phyloP scores from a whole-genome alignment of 163 green algal species.

The Smithsoniella earleae region DNA sequence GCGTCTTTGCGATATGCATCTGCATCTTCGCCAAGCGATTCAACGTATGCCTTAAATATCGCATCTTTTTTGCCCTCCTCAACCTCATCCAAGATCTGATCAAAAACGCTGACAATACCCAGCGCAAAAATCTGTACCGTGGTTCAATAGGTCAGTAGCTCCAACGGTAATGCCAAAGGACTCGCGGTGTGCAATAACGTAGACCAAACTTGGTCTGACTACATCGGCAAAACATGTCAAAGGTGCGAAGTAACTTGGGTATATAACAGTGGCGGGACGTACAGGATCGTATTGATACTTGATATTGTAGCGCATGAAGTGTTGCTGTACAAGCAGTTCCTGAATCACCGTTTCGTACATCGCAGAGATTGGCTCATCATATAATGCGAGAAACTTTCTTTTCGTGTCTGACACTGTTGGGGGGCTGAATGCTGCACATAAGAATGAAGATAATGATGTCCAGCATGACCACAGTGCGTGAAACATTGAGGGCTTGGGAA shows the following conservation, averaged over 20 bases:
- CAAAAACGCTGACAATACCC: constrained; percentile 82
- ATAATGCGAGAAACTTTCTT: constrained; percentile 71
- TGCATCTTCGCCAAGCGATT: constrained; percentile 72
- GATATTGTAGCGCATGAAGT: constrained; percentile 81
- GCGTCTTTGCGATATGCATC: constrained; percentile 54
- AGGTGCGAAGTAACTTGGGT: no score
- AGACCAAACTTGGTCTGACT: no score
- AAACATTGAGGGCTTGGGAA: no score
- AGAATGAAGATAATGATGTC: no score
- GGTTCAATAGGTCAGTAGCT: no score
- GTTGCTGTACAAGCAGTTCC: constrained; percentile 93
- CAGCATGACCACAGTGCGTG: no score
- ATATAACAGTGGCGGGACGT: constrained; percentile 22
- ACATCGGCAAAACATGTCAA: no score
- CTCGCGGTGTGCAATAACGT: no score
- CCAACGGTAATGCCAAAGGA: no score
- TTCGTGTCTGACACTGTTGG: constrained; percentile 92
- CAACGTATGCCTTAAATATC: constrained; percentile 83
- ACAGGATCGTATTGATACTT: constrained; percentile 87
- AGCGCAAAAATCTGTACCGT: constrained; percentile 64
- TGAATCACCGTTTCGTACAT: constrained; percentile 90
- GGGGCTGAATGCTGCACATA: constrained; percentile 45
- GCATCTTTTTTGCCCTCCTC: constrained; percentile 28
- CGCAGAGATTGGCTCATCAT: constrained; percentile 73
- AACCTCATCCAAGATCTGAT: constrained; percentile 75